phyloP scores from a whole-genome alignment of 176 grass and related monocot species.

The Hyparrhenia diplandra region DNA sequence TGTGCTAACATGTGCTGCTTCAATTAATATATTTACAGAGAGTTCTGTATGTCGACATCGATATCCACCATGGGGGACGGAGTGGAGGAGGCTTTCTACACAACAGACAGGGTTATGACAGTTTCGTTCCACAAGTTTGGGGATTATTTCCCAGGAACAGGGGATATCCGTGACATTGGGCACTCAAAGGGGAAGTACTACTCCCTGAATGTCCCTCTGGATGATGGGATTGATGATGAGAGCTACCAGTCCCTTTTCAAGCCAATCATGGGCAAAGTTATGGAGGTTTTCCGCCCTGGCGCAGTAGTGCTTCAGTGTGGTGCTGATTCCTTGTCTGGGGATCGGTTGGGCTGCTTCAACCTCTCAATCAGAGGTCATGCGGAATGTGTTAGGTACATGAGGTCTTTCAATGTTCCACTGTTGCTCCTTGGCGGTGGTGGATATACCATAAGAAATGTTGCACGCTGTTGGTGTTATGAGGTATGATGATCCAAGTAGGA shows the following conservation, averaged over 20 bases:
- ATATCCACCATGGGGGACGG: conserved; percentile 95
- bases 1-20: conserved; percentile 22
- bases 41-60: conserved; percentile 85
- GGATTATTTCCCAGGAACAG: conserved; percentile 85
- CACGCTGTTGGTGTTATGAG: conserved; percentile 94
- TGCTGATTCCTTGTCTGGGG: conserved; percentile 84
- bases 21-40: conserved; percentile 46
- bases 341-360: conserved; percentile 90
- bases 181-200: conserved; percentile 83
- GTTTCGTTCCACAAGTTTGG: conserved; percentile 97
- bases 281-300: conserved; percentile 78
- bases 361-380: conserved; percentile 84
- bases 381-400: conserved; percentile 90
- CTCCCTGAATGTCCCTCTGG: conserved; percentile 74
- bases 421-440: conserved; percentile 88
- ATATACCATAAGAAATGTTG: conserved; percentile 95
- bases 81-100: conserved; percentile 94
- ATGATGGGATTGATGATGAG: conserved; percentile 89
- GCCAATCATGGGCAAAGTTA: conserved; percentile 80
- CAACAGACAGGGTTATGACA: conserved; percentile 87
- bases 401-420: conserved; percentile 90
- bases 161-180: conserved; percentile 73
- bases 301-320: conserved; percentile 92
- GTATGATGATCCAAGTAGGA: conserved; percentile 41
- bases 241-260: conserved; percentile 94